Base-by-base conservation (phyloP, 352 stramenopile genomes). In the Globisporangium cederbergense region DNA sequence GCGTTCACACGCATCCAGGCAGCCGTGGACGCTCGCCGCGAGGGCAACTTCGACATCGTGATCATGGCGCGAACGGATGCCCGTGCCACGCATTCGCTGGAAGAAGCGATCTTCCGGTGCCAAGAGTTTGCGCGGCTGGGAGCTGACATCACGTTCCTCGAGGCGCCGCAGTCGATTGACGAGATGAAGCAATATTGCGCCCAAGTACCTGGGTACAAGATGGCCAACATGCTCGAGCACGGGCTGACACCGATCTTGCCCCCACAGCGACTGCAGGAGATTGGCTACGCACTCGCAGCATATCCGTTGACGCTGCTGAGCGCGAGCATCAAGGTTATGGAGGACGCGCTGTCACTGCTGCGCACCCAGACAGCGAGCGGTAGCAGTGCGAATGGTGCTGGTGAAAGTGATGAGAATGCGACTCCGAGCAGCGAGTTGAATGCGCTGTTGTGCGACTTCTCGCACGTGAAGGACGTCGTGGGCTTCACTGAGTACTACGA, bases 121-220 rank as follows among this genome's bases (percentile, higher is more conserved):
- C 74, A 94, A 25, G 88, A 93, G 60, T 98, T 98, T 66, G 72
- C 76, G 51, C 84, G 93, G 28, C 82, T 93, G 13, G 93, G 96
- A 5, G 95, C 91, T 49, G 96, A 98, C 68, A 97, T 98, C 65
- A 98, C 94, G 20, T 98, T 99, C 69, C 71, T 98, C 8, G 96
- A 99, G 58, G 93, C 95, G 4, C 95, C 93, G 1, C 80, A 89
- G 61, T 93, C 86, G 0, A 66, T 97, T 2, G 83, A 97, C 16
- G 88, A 98, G 78, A 98, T 98, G 93, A 36, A 86, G 60, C 75
- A 79, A 55, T 98, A 97, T 69, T 98, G 95, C 70, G 62, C 70
- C 25, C 65, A 89, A 40, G 95, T 99, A 2, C 76, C 85, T 0
- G 95, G 96, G 32, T 76, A 89, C 11, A 98, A 98, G 78, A 81